These are phyloP conservation scores for Candida andamanensis DNA, from an alignment of 805 yeast genomes.

Conservation along the genomic window DNA sequence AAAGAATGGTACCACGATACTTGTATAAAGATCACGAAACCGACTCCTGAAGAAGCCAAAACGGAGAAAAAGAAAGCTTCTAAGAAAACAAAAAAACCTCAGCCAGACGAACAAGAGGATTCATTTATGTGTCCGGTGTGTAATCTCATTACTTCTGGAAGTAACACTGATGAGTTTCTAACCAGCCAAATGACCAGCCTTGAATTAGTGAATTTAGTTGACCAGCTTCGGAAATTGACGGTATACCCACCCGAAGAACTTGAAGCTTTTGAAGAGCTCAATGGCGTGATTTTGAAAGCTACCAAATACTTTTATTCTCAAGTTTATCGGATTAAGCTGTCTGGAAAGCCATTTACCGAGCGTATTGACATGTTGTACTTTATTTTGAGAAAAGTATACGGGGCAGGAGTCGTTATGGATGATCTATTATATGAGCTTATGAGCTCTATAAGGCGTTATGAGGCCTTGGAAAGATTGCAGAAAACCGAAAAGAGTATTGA, in stretches of 20 bases:
- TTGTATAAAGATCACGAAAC: slow-evolving; percentile 34
- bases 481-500: no score
- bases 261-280: slow-evolving; percentile 15
- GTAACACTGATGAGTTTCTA: slow-evolving; percentile 13
- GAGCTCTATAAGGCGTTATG: slow-evolving; percentile 14
- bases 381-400: slow-evolving; percentile 25
- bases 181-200: slow-evolving; percentile 11
- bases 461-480: slow-evolving; percentile 1
- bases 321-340: slow-evolving; percentile 12
- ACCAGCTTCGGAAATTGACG: slow-evolving; percentile 12
- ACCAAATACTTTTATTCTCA: slow-evolving; percentile 5
- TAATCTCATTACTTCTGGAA: slow-evolving; percentile 17
- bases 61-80: slow-evolving; percentile 1
- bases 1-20: slow-evolving; percentile 66
- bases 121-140: slow-evolving; percentile 29
- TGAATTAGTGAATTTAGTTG: slow-evolving; percentile 10
- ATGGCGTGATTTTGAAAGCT: slow-evolving; percentile 8
- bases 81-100: slow-evolving; percentile 1
- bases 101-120: slow-evolving; percentile 15
- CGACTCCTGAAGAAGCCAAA: slow-evolving; percentile 1
- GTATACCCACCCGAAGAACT: slow-evolving; percentile 20
- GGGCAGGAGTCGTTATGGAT: slow-evolving; percentile 21
- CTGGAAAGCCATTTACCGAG: slow-evolving; percentile 3
- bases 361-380: slow-evolving; percentile 21
- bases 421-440: slow-evolving; percentile 17